Evolutionary conservation across 1,139 yeast species (phyloP).

Genomic region (Scheffersomyces quercinus): DNA sequence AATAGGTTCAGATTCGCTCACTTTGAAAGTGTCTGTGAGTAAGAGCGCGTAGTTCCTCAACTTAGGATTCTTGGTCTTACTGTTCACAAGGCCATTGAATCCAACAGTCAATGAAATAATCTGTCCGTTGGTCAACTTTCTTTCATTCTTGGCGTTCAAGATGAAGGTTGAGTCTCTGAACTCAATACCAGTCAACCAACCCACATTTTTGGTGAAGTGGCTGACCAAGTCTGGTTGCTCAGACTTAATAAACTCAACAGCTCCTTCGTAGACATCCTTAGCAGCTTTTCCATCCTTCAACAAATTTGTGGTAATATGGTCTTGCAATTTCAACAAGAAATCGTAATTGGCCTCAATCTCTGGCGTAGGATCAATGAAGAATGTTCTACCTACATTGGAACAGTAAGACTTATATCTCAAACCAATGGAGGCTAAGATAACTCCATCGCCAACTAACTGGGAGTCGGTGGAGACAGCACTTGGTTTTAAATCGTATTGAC

Average conservation of each 20-base stretch:
- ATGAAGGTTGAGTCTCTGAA: slow-evolving; percentile 80
- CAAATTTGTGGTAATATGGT: slow-evolving; percentile 51
- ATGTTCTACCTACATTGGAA: slow-evolving; percentile 85
- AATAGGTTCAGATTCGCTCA: slow-evolving; percentile 62
- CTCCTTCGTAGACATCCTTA: slow-evolving; percentile 64
- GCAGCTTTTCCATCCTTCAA: slow-evolving; percentile 71
- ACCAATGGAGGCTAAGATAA: slow-evolving; percentile 82
- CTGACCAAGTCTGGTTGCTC: slow-evolving; percentile 63
- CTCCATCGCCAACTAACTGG: slow-evolving; percentile 72
- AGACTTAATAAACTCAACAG: slow-evolving; percentile 57
- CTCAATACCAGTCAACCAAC: slow-evolving; percentile 90
- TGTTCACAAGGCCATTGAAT: slow-evolving; percentile 59
- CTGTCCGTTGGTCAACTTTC: slow-evolving; percentile 69
- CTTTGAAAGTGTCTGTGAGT: slow-evolving; percentile 80
- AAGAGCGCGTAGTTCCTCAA: slow-evolving; percentile 64
- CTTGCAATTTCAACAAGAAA: slow-evolving; percentile 67
- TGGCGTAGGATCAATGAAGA: slow-evolving; percentile 83
- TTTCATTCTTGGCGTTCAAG: slow-evolving; percentile 71
- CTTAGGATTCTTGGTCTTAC: slow-evolving; percentile 46
- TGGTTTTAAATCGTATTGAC: slow-evolving; percentile 79
- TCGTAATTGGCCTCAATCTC: slow-evolving; percentile 81
- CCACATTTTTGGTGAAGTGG: slow-evolving; percentile 77
- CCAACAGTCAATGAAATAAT: slow-evolving; percentile 79
- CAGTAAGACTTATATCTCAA: slow-evolving; percentile 88
- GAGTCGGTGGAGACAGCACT: slow-evolving; percentile 76